Base-by-base conservation (phyloP, 345 rosid species). In the Eucalyptus grandis region DNA sequence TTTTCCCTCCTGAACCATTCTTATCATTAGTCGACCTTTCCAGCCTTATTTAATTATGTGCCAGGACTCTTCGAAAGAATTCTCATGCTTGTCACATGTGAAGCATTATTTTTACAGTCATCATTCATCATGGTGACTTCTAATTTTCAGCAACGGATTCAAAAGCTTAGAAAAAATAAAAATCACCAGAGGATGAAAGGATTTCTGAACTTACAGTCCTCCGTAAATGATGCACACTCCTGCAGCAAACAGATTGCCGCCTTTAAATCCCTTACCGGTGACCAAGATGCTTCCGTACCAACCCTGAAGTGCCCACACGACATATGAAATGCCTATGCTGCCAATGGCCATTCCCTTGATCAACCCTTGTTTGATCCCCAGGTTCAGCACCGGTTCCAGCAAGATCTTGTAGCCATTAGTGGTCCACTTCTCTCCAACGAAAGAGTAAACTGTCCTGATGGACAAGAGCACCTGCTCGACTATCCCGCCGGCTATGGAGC, bases 311-410 rank as follows among this genome's bases (percentile, higher is more conserved):
- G 93, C 88, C 93, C 93, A 88, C 21, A 90, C 88, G 19, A 88
- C 90, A 69, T 67, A 92, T 3, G 91, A 65, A 10, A 89, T 72
- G 13, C 89, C 89, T 44, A 90, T 56, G 43, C 88, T 91, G 12
- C 93, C 91, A 7, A 91, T 86, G 1, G 90, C 90, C 90, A 90
- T 88, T 49, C 92, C 92, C 60, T 92, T 92, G 88, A 89, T 50
- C 53, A 90, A 16, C 14, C 91, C 92, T 89, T 88, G 93, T 15
- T 87, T 89, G 87, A 92, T 90, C 47, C 92, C 89, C 44, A 89
- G 88, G 72, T 87, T 87, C 16, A 88, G n/a, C 4, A 89, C 87
- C 47, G 86, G 90, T 47, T 89, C 89, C 24, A 92, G 86, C 44
- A 88, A 87, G 87, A 31, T 31, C 34, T 47, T 34, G 49, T 87